A percentile compares a stretch with the other conserved stretches of the same genome.
These are phyloP conservation scores for Monilinia laxa DNA, from an alignment of 2,329 filamentous ascomycete species.

Conservation along the genomic window DNA sequence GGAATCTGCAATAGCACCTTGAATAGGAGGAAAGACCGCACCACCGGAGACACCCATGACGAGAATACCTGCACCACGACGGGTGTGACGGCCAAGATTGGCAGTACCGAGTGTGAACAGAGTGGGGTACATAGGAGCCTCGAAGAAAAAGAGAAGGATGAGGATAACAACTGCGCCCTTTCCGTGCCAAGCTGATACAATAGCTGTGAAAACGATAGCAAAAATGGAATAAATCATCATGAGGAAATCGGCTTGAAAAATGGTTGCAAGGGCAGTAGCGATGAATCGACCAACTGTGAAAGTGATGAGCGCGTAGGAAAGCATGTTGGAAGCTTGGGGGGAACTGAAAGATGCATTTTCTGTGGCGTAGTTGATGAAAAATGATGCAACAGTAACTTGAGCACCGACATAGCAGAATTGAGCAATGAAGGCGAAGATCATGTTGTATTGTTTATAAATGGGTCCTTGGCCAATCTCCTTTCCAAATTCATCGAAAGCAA, in stretches of 20 bases:
- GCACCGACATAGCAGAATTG: conserved; percentile 79
- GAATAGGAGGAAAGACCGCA: conserved; percentile 70
- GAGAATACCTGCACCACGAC: conserved; percentile 71
- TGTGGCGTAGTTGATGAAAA: conserved; percentile 73
- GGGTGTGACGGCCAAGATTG: conserved; percentile 72
- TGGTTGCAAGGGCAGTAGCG: conserved; percentile 50
- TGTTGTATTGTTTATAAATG: conserved; percentile 67
- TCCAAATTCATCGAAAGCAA: conserved; percentile 59
- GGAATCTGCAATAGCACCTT: conserved; percentile 63
- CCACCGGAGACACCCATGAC: conserved; percentile 71
- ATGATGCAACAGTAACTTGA: conserved; percentile 63
- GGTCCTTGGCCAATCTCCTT: conserved; percentile 48
- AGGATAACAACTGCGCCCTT: conserved; percentile 59
- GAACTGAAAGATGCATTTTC: conserved; percentile 55
- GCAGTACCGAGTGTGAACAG: conserved; percentile 77
- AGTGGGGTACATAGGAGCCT: conserved; percentile 77
- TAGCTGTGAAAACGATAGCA: conserved; percentile 46
- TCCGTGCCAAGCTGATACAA: conserved; percentile 35
- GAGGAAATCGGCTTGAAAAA: conserved; percentile 47
- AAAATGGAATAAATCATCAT: conserved; percentile 66
- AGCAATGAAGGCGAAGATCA: conserved; percentile 73
- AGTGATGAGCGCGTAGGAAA: conserved; percentile 71
- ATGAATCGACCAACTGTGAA: conserved; percentile 73
- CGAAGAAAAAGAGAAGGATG: conserved; percentile 73
- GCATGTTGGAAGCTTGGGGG: conserved; percentile 60